Percentiles rank a stretch among this genome's conserved stretches.
Conservation (phyloP, 2,329 filamentous ascomycete species). For the Botrytis tulipae region DNA sequence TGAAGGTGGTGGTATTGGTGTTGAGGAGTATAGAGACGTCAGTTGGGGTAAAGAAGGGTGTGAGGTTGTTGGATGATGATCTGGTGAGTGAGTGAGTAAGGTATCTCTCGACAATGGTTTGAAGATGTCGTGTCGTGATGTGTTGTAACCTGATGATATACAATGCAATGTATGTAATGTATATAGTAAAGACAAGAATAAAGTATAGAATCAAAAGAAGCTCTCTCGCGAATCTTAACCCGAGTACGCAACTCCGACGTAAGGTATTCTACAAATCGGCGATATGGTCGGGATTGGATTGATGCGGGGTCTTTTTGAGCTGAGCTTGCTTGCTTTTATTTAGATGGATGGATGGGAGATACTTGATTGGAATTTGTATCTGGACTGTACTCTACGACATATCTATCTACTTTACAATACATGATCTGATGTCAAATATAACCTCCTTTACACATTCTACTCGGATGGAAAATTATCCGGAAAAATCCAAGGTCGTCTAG, state of each 20-base stretch:
- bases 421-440: not conserved
- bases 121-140: not conserved
- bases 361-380: not conserved
- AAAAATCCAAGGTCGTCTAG: not conserved
- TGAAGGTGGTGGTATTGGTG: not conserved
- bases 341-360: not conserved
- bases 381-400: too few relatives aligned
- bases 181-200: not conserved
- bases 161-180: not conserved
- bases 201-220: not conserved
- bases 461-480: not conserved
- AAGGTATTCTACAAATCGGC: slow-evolving; percentile 7
- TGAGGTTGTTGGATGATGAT: not conserved
- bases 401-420: not conserved
- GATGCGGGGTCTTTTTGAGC: slow-evolving; percentile 9
- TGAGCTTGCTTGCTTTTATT: not conserved
- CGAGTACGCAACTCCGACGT: slow-evolving; percentile 7
- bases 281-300: not conserved
- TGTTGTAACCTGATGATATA: not conserved
- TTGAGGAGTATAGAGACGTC: not conserved
- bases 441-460: not conserved
- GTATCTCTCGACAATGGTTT: not conserved
- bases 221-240: slow-evolving; percentile 1
- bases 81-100: not conserved
- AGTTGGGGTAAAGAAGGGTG: not conserved